Conservation (phyloP, 768 basidiomycete species). For the Suillus hirtellus region DNA sequence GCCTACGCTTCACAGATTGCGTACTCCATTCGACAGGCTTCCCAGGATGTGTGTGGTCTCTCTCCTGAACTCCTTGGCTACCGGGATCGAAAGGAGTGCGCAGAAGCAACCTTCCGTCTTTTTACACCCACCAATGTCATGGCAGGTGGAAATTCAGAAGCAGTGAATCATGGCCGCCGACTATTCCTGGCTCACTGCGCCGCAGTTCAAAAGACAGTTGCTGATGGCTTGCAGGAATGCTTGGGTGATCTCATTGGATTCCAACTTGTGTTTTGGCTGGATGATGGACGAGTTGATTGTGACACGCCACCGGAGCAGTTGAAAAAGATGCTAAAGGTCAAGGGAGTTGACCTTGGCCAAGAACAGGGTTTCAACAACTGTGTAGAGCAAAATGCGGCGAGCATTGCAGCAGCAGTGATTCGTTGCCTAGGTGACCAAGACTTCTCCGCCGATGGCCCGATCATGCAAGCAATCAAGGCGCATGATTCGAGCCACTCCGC, state of each 20-base stretch:
- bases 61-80: conserved; percentile 80
- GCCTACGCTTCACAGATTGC: conserved; percentile 79
- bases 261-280: conserved; percentile 51
- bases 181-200: conserved; percentile 66
- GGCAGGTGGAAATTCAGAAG: conserved; percentile 32
- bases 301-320: conserved; percentile 30
- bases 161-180: conserved; percentile 38
- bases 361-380: conserved; percentile 35
- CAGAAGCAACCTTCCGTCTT: conserved; percentile 61
- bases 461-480: conserved; percentile 45
- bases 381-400: conserved; percentile 50
- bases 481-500: conserved; percentile 37
- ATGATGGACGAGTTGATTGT: conserved; percentile 26
- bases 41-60: conserved; percentile 56
- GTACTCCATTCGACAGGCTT: conserved; percentile 55
- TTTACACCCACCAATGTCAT: conserved; percentile 71
- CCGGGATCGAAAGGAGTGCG: conserved; percentile 61
- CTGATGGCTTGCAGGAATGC: conserved; percentile 58
- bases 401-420: conserved; percentile 58
- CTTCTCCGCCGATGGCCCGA: conserved; percentile 49
- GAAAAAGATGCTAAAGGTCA: conserved; percentile 36
- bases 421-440: conserved; percentile 71
- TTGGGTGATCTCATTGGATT: conserved; percentile 72
- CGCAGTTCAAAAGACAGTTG: conserved; percentile 46
- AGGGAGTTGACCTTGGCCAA: conserved; percentile 32